A percentile compares a stretch with the other conserved stretches of the same genome.
These are phyloP conservation scores for Smittium culicis DNA, from an alignment of 371 early-diverging fungal species.

Conservation along the genomic window DNA sequence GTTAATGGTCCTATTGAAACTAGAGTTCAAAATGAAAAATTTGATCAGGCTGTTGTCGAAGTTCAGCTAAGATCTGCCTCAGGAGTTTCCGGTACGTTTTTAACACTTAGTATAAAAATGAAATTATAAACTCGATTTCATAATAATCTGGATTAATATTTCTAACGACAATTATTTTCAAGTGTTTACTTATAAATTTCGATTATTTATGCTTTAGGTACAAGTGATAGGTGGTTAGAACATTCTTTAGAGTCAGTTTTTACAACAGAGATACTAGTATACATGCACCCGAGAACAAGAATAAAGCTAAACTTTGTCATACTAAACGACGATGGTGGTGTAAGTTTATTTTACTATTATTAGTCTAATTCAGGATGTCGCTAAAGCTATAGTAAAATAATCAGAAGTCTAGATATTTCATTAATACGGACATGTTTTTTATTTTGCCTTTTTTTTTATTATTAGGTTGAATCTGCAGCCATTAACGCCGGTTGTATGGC, in stretches of 20 bases:
- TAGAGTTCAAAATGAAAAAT: conserved; percentile 63
- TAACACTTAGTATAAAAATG: not conserved
- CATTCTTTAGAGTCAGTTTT: conserved; percentile 48
- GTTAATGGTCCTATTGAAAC: conserved; percentile 82
- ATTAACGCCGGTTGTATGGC: conserved; percentile 76
- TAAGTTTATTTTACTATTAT: conserved; percentile 23
- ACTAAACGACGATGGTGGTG: conserved; percentile 69
- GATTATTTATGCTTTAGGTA: conserved; percentile 17
- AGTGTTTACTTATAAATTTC: not conserved
- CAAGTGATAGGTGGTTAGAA: conserved; percentile 62
- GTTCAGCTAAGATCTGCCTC: conserved; percentile 57
- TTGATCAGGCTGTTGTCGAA: conserved; percentile 73
- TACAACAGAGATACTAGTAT: conserved; percentile 55
- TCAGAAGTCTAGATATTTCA: too few species aligned
- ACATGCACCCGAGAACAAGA: conserved; percentile 76
- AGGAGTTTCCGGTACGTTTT: conserved; percentile 32
- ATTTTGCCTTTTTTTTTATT: not conserved
- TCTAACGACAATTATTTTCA: too few species aligned
- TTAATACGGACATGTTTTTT: too few species aligned
- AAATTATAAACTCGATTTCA: not conserved
- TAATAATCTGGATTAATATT: too few species aligned
- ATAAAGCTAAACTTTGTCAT: conserved; percentile 74
- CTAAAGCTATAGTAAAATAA: too few species aligned
- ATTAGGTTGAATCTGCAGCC: conserved; percentile 47
- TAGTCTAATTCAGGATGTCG: too few species aligned